Conservation (phyloP, 2,329 filamentous ascomycete genomes). For the Epichloe sylvatica region DNA sequence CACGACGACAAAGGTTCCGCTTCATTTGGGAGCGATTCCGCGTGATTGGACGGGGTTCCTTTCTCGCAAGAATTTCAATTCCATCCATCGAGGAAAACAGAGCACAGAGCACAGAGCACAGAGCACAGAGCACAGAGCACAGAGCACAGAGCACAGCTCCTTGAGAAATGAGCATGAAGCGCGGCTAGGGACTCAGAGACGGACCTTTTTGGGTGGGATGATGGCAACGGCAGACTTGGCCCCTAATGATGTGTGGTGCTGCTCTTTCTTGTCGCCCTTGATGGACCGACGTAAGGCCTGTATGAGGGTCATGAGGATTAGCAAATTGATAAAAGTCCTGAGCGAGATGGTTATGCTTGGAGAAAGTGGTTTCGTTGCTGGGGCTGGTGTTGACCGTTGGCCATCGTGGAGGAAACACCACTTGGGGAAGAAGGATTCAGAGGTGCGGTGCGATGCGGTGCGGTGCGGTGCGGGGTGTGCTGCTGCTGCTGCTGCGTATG, state of each 20-base stretch:
- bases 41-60: too few relatives aligned
- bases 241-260: constrained; percentile 57
- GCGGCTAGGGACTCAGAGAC: constrained; percentile 10
- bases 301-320: constrained; percentile 31
- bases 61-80: too few relatives aligned
- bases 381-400: not conserved
- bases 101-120: too few relatives aligned
- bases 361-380: not conserved
- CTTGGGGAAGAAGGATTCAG: not conserved
- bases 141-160: too few relatives aligned
- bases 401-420: not conserved
- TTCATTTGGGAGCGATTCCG: too few relatives aligned
- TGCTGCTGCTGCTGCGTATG: not conserved
- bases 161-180: too few relatives aligned
- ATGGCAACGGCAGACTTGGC: constrained; percentile 81
- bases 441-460: not conserved
- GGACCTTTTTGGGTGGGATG: constrained; percentile 83
- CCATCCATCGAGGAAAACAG: too few relatives aligned
- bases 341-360: not conserved
- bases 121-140: too few relatives aligned
- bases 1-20: not conserved
- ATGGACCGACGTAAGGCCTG: constrained; percentile 76
- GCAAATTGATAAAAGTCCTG: constrained; percentile 8
- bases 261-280: constrained; percentile 73
- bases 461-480: not conserved